Evolutionary conservation across 371 early-diverging fungal genomes (phyloP), one percentile per base, ranked within the genome.

Genomic region (Sporodiniella umbellata): DNA sequence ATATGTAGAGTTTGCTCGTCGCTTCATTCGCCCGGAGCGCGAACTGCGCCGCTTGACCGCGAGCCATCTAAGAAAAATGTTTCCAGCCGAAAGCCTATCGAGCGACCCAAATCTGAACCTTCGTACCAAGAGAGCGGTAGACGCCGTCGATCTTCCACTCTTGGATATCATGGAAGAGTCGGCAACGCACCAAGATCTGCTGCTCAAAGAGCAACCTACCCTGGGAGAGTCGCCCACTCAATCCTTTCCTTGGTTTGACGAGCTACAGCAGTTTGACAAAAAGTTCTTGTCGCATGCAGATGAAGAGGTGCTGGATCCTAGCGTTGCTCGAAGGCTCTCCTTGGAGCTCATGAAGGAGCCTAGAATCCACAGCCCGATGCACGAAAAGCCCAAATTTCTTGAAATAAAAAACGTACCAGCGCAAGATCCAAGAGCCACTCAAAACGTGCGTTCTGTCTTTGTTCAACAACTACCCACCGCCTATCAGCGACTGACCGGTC

Each of bases 11-110:
- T 77, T 95, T 51, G 85, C 82, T 5, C 70, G 88, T 31, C 78
- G 78, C 11, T 91, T 85, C 61, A 76, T 93, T 53, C 86, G 88
- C 51, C 79, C 88, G 2, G 93, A 90, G 35, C 58, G 83, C 14
- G 89, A 89, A 37, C 64, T 86, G 10, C 68, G 79, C 33, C 26
- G 69, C 24, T 63, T 84, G 52, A 85, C 87, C 0, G 68, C 85
- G 3, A 78, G 66, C 2, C 88, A 86, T 47, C 51, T 91, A 11
- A 67, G 66, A 37, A 73, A 74, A 21, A 78, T 89, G 58, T 84
- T 92, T 55, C 71, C 78, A 4, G 85, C 60, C 2, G 66, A 66
- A 28, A 53, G 47, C 33, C 24, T 61, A 0, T 48, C 53, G 5
- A 33, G 49, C 15, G 59, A 58, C 6, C 56, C 62, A 12, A 67